Base-by-base conservation (phyloP, 352 stramenopile species). In the Globisporangium lucens region DNA sequence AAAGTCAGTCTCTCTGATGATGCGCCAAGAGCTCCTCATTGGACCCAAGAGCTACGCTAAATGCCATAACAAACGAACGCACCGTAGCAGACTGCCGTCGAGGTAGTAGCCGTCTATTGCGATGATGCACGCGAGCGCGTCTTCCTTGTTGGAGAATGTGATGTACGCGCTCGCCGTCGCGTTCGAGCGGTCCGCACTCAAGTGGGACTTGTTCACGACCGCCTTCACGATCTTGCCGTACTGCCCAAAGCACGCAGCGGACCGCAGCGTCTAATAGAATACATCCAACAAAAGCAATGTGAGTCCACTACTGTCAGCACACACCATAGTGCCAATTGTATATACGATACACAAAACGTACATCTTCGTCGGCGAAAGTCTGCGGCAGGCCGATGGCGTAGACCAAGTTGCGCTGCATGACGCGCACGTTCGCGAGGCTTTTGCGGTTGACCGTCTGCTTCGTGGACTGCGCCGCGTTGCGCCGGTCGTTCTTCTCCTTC, bases 331-430 rank as follows among this genome's bases (percentile, higher is more conserved):
- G 24, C 24, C 24, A 24, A 24, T 24, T 24, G 24, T 24, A 24
- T 24, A 24, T 24, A 24, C 24, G 24, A 24, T 24, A 24, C 24
- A 24, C 24, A 24, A 38, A 38, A 61, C 60, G 30, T 66, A 91
- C 80, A 7, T 93, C 82, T 62, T 98, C 90, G 51, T 94, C 79
- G 1, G 94, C 84, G 52, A 96, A 93, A 43, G 77, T 82, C 38
- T 89, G 77, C 49, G 92, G 89, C 22, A 98, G 75, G 0, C 95
- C 95, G 57, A 98, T 96, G 53, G 98, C 85, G 79, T 98, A 98
- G n/a, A 98, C 94, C 12, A 98, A 70, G 72, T 98, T 98, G 27
- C 91, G 85, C 74, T 98, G 94, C 76, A 98, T 94, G 24, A 98
- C 93, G 22, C 94, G 88, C 61, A 97, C 83, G 71, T 97, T 97